Evolutionary conservation across 495 filamentous ascomycete species (phyloP).

Genomic region (Penicillium silybi): DNA sequence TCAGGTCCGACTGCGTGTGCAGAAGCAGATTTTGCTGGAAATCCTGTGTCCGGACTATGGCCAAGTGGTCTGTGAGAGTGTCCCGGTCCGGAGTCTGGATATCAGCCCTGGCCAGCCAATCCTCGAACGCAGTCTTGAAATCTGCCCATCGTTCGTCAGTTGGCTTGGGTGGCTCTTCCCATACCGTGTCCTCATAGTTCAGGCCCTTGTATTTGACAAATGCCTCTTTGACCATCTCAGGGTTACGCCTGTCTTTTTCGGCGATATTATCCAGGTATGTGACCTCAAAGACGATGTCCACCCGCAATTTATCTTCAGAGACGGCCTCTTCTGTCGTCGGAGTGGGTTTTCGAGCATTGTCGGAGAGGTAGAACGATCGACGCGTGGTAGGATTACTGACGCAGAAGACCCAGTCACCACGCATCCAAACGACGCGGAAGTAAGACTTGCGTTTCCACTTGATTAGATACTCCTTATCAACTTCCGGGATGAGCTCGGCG

Average conservation of each 20-base stretch:
- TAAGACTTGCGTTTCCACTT: slow-evolving; percentile 83
- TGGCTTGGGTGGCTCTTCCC: slow-evolving; percentile 76
- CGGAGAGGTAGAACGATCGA: slow-evolving; percentile 66
- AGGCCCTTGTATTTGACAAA: slow-evolving; percentile 93
- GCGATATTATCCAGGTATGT: slow-evolving; percentile 47
- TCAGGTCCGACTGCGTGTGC: slow-evolving; percentile 65
- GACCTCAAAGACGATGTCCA: slow-evolving; percentile 86
- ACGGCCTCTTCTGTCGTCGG: slow-evolving; percentile 76
- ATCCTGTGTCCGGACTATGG: slow-evolving; percentile 53
- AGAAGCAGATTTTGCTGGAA: slow-evolving; percentile 66
- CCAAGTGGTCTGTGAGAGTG: slow-evolving; percentile 57
- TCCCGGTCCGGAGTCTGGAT: slow-evolving; percentile 52
- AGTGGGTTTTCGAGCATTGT: slow-evolving; percentile 59
- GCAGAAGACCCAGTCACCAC: slow-evolving; percentile 88
- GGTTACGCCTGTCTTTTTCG: slow-evolving; percentile 36
- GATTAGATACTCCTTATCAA: slow-evolving; percentile 82
- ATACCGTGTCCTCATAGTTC: slow-evolving; percentile 85
- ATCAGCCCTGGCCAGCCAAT: slow-evolving; percentile 74
- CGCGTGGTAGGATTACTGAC: slow-evolving; percentile 59
- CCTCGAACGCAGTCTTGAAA: slow-evolving; percentile 76
- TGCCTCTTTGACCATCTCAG: slow-evolving; percentile 49
- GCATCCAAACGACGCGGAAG: slow-evolving; percentile 75
- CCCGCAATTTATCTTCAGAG: slow-evolving; percentile 73
- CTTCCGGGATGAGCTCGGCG: slow-evolving; percentile 57
- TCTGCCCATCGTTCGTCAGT: slow-evolving; percentile 70